These are phyloP conservation scores for Phycomyces blakesleeanus DNA, from an alignment of 192 early-diverging fungal species.

Conservation along the genomic window DNA sequence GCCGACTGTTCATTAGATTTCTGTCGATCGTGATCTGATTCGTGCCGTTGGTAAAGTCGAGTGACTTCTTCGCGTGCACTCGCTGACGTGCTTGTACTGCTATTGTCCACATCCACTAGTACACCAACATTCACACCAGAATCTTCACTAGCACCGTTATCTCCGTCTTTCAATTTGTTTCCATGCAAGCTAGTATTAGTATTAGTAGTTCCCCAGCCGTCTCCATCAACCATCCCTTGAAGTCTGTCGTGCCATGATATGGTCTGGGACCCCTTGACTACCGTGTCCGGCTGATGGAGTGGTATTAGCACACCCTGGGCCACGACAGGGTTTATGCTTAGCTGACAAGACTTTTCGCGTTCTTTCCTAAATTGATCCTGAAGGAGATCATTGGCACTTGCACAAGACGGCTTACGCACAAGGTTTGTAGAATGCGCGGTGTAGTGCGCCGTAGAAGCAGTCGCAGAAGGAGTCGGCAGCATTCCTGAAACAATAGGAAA, in stretches of 20 bases:
- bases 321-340: conserved; percentile 5
- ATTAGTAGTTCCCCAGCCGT: too few relatives aligned
- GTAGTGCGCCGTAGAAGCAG: too few relatives aligned
- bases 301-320: conserved; percentile 13
- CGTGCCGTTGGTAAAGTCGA: background rate
- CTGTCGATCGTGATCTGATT: background rate
- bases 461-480: too few relatives aligned
- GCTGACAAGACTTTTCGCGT: conserved; percentile 1
- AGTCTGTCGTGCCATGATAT: conserved; percentile 1
- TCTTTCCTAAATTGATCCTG: conserved; percentile 18
- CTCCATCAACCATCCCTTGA: conserved; percentile 10
- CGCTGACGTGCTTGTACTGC: background rate
- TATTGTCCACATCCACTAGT: background rate
- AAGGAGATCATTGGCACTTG: conserved; percentile 6
- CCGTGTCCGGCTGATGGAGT: background rate
- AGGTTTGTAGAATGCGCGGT: too few relatives aligned
- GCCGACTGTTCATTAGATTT: background rate
- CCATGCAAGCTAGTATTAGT: too few relatives aligned
- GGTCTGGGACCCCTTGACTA: background rate
- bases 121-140: background rate
- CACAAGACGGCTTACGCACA: background rate
- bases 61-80: background rate
- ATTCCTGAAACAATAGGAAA: background rate
- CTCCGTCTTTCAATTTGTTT: too few relatives aligned
- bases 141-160: too few relatives aligned